A percentile compares a stretch with the other conserved stretches of the same genome.
Conservation (phyloP, 208 protist genomes). For the Angomonas desouzai region DNA sequence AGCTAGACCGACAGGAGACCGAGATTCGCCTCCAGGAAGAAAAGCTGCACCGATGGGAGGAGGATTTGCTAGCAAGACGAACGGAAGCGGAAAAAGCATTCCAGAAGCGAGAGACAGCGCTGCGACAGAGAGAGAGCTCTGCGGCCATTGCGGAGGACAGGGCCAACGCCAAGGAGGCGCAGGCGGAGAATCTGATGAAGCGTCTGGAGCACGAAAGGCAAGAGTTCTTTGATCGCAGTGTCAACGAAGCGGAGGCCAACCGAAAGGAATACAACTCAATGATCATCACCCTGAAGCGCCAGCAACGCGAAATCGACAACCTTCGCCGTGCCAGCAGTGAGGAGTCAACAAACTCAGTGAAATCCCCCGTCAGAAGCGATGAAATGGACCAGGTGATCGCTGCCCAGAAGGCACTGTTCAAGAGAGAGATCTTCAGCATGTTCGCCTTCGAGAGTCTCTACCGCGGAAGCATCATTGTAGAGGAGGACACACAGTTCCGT, state of each 20-base stretch:
- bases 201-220: slow-evolving; percentile 24
- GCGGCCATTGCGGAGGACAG: slow-evolving; percentile 16
- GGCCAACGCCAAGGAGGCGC: slow-evolving; percentile 7
- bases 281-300: slow-evolving; percentile 11
- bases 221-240: slow-evolving; percentile 5
- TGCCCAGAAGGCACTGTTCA: slow-evolving; percentile 9
- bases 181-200: slow-evolving; percentile 18
- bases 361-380: background rate
- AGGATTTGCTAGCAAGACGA: slow-evolving; percentile 19
- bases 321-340: slow-evolving; percentile 6
- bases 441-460: slow-evolving; percentile 21
- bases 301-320: slow-evolving; percentile 14
- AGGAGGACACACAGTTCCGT: slow-evolving; percentile 16
- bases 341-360: background rate
- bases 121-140: slow-evolving; percentile 17
- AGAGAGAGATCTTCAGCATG: slow-evolving; percentile 18
- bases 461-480: slow-evolving; percentile 15
- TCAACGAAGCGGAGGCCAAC: background rate
- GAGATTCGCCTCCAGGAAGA: slow-evolving; percentile 21
- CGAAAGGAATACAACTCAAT: slow-evolving; percentile 13
- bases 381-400: background rate
- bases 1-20: slow-evolving; percentile 8
- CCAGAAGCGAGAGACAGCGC: slow-evolving; percentile 15
- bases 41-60: slow-evolving; percentile 20
- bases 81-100: slow-evolving; percentile 21